Evolutionary conservation across 176 grass and related monocot genomes (phyloP).

Genomic region (Cenchrus fungigraminus): DNA sequence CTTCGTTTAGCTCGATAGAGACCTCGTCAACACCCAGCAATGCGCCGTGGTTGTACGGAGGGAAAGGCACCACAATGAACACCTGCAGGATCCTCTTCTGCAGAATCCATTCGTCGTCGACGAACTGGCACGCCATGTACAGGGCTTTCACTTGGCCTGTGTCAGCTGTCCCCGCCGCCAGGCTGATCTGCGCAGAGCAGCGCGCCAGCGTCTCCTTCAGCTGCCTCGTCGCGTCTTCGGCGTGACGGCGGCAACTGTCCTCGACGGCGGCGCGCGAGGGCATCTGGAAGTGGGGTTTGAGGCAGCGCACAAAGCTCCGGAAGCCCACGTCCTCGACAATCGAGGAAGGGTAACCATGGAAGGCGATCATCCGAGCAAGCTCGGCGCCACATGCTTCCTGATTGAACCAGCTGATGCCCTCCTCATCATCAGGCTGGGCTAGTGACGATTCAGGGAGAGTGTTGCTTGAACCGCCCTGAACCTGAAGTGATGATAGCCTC

Average conservation of each 20-base stretch:
- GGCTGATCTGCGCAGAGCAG: neutral
- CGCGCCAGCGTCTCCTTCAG: neutral
- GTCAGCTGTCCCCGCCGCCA: neutral
- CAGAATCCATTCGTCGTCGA: neutral
- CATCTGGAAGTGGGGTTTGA: neutral
- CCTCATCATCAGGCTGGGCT: too few species aligned
- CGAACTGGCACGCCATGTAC: constrained; percentile 12
- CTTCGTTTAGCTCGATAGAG: too few species aligned
- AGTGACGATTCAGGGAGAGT: too few species aligned
- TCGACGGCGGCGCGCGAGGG: neutral
- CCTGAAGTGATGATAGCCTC: too few species aligned
- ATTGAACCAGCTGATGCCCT: too few species aligned
- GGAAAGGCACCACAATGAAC: neutral
- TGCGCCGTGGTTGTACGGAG: neutral
- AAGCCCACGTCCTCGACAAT: neutral
- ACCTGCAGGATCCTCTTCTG: neutral
- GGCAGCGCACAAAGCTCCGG: neutral
- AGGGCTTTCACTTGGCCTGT: neutral
- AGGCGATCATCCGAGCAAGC: neutral
- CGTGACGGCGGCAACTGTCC: neutral
- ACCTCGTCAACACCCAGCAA: neutral
- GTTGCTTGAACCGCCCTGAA: too few species aligned
- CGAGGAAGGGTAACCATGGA: neutral
- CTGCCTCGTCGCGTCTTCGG: neutral
- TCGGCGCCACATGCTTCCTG: neutral